Evolutionary conservation across 192 early-diverging fungal genomes (phyloP).

Genomic region (Linnemannia hyalina): DNA sequence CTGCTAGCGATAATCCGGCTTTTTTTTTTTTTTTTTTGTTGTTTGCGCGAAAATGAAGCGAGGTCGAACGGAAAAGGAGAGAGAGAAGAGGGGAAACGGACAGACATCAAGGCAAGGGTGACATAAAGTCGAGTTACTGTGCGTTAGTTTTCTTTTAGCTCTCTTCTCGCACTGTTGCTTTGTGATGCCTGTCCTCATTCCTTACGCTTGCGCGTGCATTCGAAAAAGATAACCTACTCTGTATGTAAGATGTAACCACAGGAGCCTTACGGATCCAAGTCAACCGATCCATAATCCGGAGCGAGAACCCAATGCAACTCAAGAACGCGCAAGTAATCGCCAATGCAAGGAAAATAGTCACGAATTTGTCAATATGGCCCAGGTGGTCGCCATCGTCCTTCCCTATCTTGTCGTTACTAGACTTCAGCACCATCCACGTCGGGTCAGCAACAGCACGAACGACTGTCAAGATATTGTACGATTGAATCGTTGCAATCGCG

Average conservation of each 20-base stretch:
- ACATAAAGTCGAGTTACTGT: not conserved
- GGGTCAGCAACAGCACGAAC: constrained; percentile 44
- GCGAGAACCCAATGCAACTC: constrained; percentile 35
- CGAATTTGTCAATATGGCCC: constrained; percentile 18
- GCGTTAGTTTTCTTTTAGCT: not conserved
- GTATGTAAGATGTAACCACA: constrained; percentile 23
- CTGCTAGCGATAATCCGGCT: constrained; percentile 33
- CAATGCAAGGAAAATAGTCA: constrained; percentile 9
- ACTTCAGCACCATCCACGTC: constrained; percentile 30
- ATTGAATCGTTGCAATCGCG: constrained; percentile 19
- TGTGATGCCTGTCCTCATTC: not conserved
- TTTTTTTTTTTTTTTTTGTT: not conserved
- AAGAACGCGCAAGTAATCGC: constrained; percentile 26
- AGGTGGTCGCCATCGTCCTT: not conserved
- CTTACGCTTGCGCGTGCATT: not conserved
- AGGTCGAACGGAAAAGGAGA: not conserved
- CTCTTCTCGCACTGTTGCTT: not conserved
- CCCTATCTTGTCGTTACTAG: constrained; percentile 26
- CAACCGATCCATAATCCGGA: constrained; percentile 47
- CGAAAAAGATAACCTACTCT: constrained; percentile 17
- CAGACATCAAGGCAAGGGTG: not conserved
- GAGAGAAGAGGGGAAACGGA: not conserved
- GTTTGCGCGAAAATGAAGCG: not conserved
- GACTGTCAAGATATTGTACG: constrained; percentile 38
- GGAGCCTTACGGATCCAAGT: constrained; percentile 13